Evolutionary conservation across 495 filamentous ascomycete species (phyloP), one percentile per base, ranked within the genome.

Genomic region (Podospora conica): DNA sequence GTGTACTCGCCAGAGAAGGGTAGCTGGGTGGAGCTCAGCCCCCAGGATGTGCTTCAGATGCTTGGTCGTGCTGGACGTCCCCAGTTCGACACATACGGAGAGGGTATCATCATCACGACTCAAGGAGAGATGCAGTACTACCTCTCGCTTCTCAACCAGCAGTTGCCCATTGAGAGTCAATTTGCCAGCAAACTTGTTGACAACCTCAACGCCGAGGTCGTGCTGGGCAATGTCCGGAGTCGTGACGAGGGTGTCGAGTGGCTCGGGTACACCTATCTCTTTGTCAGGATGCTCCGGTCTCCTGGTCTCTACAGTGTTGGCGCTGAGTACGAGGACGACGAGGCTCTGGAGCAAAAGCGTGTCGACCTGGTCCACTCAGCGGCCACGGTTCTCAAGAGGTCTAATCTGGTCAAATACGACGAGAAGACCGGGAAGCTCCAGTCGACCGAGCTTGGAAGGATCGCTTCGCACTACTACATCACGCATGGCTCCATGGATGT

Each of bases 1-100:
- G 89, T 98, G 53, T 99, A 99, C 75, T 98, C 96, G 4, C 96
- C 95, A 1, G 95, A 99, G 75, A 98, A 97, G 78, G 95, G 95
- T 79, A 93, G 91, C 74, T 99, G 95, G 93, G 96, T 99, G 18
- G 96, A 99, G 72, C 75, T 99, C 65, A 97, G 93, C 70, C 95
- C 96, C 11, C 95, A 99, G 72, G 95, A 99, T 78, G 94, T 98
- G 54, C 82, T 99, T 33, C 95, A 99, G 76, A 99, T 99, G 95
- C 87, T 99, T 69, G 95, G 95, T 70, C 92, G 95, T 80, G 95
- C 95, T 55, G 95, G 95, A 74, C 87, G 95, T 63, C 95, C 95
- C 9, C 95, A 99, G 70, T 99, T 92, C 71, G 95, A 99, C 76
- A 97, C 93, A 0, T 98, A 95, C 71, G 95, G 95, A 71, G 95